Evolutionary conservation across 2,329 filamentous ascomycete genomes (phyloP), one percentile per base, ranked within the genome.

Genomic region (Xylaria sp.): DNA sequence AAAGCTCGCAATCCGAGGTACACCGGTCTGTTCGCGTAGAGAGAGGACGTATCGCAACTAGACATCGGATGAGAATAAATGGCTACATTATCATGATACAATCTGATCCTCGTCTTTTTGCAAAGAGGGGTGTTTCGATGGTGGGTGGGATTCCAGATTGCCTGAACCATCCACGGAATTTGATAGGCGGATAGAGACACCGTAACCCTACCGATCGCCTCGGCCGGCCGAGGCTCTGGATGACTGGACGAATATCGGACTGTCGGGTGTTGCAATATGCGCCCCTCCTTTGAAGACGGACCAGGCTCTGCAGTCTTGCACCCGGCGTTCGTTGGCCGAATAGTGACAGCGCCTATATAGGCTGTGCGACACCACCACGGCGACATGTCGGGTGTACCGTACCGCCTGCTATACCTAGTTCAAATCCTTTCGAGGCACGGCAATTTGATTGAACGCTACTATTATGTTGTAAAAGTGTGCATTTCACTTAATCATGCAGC

Each of bases 181-280:
- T 43, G 39, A 43, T 43, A 43, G 39, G 39, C 39, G 18, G 39
- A n/a, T 43, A 4, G 15, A 43, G 39, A 46, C 43, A 46, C 43
- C 43, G 6, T 10, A 46, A 46, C 39, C n/a, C 45, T 39, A 56
- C 28, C 34, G 5, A 48, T 18, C 41, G 50, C 55, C 41, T 63
- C 39, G 60, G 36, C 55, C 65, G 55, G 60, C 30, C 65, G 65
- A 63, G 60, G 55, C 46, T 67, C 60, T 48, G 32, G 59, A 52
- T 23, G n/a, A 39, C 52, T 43, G 48, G 48, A 52, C 30, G 30
- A 28, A 13, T 32, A 45, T 60, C 32, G 36, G 55, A 30, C 18
- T 52, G 2, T 18, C n/a, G 53, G 30, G 4, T 18, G 15, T 52
- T 32, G 32, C 43, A 52, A 52, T 43, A 32, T 58, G 39, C 52